These are phyloP conservation scores for Iris pallida DNA, from an alignment of 116 monocot genomes.

Conservation along the genomic window DNA sequence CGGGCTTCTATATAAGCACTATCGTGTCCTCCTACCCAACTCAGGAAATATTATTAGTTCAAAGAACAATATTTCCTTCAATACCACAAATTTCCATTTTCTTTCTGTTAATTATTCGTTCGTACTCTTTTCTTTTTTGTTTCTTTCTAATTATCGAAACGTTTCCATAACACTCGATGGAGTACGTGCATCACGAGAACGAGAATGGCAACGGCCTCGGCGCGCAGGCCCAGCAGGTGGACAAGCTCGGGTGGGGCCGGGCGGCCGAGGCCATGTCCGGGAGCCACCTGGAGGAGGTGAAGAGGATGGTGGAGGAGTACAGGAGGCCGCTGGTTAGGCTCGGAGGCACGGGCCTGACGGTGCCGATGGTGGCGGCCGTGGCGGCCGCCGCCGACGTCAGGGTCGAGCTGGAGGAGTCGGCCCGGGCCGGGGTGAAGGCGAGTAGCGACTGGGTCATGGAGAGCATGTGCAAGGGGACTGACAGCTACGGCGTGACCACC, in stretches of 20 bases:
- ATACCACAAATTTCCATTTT: too few species aligned
- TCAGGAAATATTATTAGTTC: too few species aligned
- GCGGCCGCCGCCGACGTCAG: conserved; percentile 13
- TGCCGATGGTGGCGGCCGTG: conserved; percentile 31
- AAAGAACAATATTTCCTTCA: too few species aligned
- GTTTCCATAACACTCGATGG: too few species aligned
- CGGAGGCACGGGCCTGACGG: conserved; percentile 21
- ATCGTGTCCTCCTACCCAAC: too few species aligned
- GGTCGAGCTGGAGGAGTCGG: conserved; percentile 32
- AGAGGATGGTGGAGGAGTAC: conserved; percentile 38
- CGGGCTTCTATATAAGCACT: too few species aligned
- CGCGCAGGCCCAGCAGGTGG: too few species aligned
- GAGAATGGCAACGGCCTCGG: too few species aligned
- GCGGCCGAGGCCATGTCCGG: conserved; percentile 25
- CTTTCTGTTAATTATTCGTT: too few species aligned
- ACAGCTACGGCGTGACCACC: conserved; percentile 44
- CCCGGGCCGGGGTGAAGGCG: conserved; percentile 33
- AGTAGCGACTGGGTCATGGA: conserved; percentile 55
- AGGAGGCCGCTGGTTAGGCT: conserved; percentile 25
- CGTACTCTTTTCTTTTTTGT: too few species aligned
- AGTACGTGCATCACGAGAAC: too few species aligned
- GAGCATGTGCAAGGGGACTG: conserved; percentile 33
- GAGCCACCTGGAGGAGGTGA: conserved; percentile 42
- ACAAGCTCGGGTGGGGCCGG: conserved; percentile 20
- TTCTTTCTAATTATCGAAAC: too few species aligned